Evolutionary conservation across 495 filamentous ascomycete genomes (phyloP), one percentile per base, ranked within the genome.

Genomic region (Talaromyces wortmannii): DNA sequence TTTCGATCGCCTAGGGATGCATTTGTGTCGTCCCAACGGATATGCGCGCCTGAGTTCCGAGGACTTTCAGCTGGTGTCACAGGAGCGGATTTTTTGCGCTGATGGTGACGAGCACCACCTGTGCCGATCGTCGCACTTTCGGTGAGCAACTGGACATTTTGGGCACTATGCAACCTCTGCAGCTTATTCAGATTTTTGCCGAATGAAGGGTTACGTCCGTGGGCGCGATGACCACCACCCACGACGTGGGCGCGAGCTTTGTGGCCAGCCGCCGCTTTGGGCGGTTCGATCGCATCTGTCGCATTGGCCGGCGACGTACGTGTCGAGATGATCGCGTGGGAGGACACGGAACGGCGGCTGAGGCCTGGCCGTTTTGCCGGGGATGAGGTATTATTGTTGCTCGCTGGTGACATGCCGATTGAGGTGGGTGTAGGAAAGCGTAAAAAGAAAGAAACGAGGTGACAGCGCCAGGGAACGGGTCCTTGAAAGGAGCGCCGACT

Each of bases 291-390:
- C 40, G 47, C 48, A 45, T 45, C 40, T 18, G 55, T 50, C 36
- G 47, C 43, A 58, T 55, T 68, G 30, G 62, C 62, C 31, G 70
- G 64, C 57, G 67, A 59, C 54, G 67, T 55, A 58, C 71, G 70
- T 64, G 71, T 74, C 64, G 31, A 45, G 7, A 73, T 64, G 32
- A 75, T 69, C 45, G 72, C 72, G 64, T 77, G 69, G 42, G 74
- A 77, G 54, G 74, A 77, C 44, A 76, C 69, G 23, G 74, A 73
- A 59, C 74, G 74, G 56, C 72, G 72, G 61, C 65, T 72, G 59
- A 77, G 64, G 52, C 66, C 74, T 45, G 74, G 74, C 61, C 74
- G 73, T 67, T 75, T 77, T 53, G 72, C 70, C 33, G 74, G 72
- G 52, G 74, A 76, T 13, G 72, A 66, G n/a, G 67, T 69, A 60